Evolutionary conservation across 2,329 filamentous ascomycete genomes (phyloP).

Genomic region (Clonostachys sp.): DNA sequence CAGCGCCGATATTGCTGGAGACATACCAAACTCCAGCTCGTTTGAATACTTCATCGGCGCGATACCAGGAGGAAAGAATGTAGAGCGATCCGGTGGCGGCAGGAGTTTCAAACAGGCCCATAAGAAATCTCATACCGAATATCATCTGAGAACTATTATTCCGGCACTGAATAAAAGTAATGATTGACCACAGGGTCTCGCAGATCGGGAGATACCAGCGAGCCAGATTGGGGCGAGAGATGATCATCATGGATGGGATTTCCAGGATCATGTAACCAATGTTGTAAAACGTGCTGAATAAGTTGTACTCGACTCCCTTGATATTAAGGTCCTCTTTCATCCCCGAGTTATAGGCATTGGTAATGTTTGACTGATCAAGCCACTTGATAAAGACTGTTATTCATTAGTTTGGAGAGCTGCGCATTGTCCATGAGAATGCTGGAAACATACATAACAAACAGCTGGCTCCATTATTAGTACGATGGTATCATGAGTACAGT

Average conservation of each 20-base stretch:
- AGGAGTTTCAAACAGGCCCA: conserved; percentile 45
- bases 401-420: no score
- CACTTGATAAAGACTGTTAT: conserved; percentile 33
- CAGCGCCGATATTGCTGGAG: conserved; percentile 42
- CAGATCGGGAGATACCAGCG: conserved; percentile 43
- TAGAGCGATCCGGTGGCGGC: conserved; percentile 41
- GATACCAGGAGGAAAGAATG: conserved; percentile 50
- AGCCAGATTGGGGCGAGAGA: conserved; percentile 38
- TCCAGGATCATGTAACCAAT: conserved; percentile 43
- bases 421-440: no score
- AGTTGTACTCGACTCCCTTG: conserved; percentile 48
- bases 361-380: conserved; percentile 38
- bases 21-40: conserved; percentile 46
- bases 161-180: conserved; percentile 51
- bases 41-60: conserved; percentile 38
- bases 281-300: conserved; percentile 41
- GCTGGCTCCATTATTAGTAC: no score
- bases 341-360: conserved; percentile 50
- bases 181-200: conserved; percentile 49
- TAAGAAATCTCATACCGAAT: conserved; percentile 47
- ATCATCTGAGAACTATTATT: conserved; percentile 42
- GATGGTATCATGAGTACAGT: no score
- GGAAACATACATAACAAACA: no score
- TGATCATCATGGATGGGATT: conserved; percentile 46
- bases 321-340: conserved; percentile 47